phyloP scores from a whole-genome alignment of 345 rosid species.

The Syzygium aromaticum region DNA sequence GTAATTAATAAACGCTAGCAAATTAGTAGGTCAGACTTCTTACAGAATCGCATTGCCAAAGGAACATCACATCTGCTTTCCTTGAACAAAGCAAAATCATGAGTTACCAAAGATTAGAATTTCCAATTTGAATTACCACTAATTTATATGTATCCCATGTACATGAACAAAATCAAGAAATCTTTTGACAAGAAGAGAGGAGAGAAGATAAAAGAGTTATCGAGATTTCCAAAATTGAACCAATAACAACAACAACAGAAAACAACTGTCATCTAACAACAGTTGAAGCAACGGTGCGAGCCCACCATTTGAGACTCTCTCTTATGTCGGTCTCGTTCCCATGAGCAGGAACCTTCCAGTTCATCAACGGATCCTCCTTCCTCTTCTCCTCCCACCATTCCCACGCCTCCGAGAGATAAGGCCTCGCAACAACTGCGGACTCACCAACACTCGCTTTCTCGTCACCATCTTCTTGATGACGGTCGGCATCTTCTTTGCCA shows the following conservation, averaged over 20 bases:
- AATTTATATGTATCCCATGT: neutral
- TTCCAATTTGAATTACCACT: neutral
- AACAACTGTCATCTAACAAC: constrained; percentile 27
- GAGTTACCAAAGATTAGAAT: neutral
- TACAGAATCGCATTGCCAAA: neutral
- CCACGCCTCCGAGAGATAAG: constrained; percentile 89
- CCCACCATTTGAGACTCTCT: constrained; percentile 62
- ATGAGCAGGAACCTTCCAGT: constrained; percentile 47
- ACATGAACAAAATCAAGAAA: neutral
- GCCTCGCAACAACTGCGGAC: constrained; percentile 24
- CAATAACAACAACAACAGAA: neutral
- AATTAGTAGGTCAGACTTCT: neutral
- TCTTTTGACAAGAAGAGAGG: neutral
- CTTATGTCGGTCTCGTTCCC: constrained; percentile 49
- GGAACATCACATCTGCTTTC: neutral
- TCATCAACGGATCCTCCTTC: constrained; percentile 26
- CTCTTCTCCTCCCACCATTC: constrained; percentile 23
- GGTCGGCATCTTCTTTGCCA: neutral
- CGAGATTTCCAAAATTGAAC: neutral
- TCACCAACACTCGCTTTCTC: neutral
- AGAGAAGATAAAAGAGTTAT: neutral
- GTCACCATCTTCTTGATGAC: neutral
- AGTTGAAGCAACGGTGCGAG: constrained; percentile 61
- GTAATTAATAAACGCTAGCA: no score
- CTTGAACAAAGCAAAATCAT: neutral